Evolutionary conservation across 23 red algal genomes (phyloP).

Genomic region (Gracilaria domingensis): DNA sequence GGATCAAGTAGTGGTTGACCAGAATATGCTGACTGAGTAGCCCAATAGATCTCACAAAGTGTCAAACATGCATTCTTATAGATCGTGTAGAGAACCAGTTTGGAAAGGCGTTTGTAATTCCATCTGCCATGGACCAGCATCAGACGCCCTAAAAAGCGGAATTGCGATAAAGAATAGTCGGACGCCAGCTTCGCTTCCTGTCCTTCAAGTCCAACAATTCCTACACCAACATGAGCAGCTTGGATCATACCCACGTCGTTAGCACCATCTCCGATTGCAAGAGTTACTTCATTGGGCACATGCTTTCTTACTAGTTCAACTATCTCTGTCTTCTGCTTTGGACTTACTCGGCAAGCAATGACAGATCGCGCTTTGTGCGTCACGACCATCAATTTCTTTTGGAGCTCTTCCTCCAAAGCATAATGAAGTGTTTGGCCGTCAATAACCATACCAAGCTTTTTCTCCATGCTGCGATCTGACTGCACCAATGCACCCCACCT

Average conservation of each 20-base stretch:
- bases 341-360: slow-evolving; percentile 92
- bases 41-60: slow-evolving; percentile 85
- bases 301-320: slow-evolving; percentile 82
- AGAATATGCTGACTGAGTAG: slow-evolving; percentile 72
- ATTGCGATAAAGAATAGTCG: slow-evolving; percentile 94
- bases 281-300: slow-evolving; percentile 74
- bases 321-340: slow-evolving; percentile 97
- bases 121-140: slow-evolving; percentile 97
- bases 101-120: slow-evolving; percentile 89
- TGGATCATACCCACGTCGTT: slow-evolving; percentile 99
- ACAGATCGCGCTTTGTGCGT: slow-evolving; percentile 74
- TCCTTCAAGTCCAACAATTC: slow-evolving; percentile 92
- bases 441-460: slow-evolving; percentile 80
- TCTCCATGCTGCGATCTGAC: slow-evolving; percentile 63
- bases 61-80: slow-evolving; percentile 91
- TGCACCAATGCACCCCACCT: slow-evolving; percentile 73
- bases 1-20: slow-evolving; percentile 92
- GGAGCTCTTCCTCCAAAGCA: slow-evolving; percentile 65
- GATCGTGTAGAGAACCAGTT: slow-evolving; percentile 87
- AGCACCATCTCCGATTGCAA: slow-evolving; percentile 97
- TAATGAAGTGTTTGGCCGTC: slow-evolving; percentile 87
- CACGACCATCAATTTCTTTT: slow-evolving; percentile 76
- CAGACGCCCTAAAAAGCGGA: slow-evolving; percentile 89
- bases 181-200: slow-evolving; percentile 91
- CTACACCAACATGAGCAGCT: slow-evolving; percentile 97